Percentiles rank a stretch among this genome's conserved stretches.
Evolutionary conservation across 164 flowering plant genomes (phyloP).

Genomic region (Santalum album): DNA sequence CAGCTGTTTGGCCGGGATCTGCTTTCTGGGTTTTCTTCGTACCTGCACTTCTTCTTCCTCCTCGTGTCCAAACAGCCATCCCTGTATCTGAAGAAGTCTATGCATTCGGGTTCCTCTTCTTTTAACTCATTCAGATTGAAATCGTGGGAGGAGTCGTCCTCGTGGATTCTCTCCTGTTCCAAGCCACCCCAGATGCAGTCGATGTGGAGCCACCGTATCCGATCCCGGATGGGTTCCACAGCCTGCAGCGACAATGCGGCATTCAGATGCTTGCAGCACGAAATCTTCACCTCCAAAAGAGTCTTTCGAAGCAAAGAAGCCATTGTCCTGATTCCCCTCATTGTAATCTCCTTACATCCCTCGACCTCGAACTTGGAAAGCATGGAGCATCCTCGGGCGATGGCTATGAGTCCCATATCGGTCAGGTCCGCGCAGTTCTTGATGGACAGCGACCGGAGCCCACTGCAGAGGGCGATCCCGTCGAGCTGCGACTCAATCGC

Average conservation of each 20-base stretch:
- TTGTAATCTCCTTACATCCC: constrained; percentile 66
- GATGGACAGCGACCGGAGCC: constrained; percentile 52
- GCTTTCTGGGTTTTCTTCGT: constrained; percentile 14
- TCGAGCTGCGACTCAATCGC: constrained; percentile 51
- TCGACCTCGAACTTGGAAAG: constrained; percentile 54
- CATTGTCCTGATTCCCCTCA: constrained; percentile 53
- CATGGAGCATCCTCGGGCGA: constrained; percentile 63
- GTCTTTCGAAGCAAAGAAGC: constrained; percentile 44
- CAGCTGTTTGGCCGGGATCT: constrained; percentile 34
- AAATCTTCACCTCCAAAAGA: constrained; percentile 56
- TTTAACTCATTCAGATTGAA: constrained; percentile 34
- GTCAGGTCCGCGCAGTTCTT: constrained; percentile 59
- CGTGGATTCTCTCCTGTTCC: constrained; percentile 12
- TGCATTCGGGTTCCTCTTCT: not conserved
- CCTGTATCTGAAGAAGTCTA: not conserved
- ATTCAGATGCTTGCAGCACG: constrained; percentile 59
- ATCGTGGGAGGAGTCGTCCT: constrained; percentile 4
- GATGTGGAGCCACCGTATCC: constrained; percentile 58
- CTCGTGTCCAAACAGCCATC: not conserved
- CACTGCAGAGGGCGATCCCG: constrained; percentile 64
- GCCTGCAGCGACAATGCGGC: constrained; percentile 48
- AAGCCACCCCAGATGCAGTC: constrained; percentile 65
- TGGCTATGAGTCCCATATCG: constrained; percentile 59
- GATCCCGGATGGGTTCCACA: constrained; percentile 55
- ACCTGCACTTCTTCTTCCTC: constrained; percentile 37